A percentile compares a stretch with the other conserved stretches of the same genome.
Conservation (phyloP, 139 green algal genomes). For the Closterium sp. region DNA sequence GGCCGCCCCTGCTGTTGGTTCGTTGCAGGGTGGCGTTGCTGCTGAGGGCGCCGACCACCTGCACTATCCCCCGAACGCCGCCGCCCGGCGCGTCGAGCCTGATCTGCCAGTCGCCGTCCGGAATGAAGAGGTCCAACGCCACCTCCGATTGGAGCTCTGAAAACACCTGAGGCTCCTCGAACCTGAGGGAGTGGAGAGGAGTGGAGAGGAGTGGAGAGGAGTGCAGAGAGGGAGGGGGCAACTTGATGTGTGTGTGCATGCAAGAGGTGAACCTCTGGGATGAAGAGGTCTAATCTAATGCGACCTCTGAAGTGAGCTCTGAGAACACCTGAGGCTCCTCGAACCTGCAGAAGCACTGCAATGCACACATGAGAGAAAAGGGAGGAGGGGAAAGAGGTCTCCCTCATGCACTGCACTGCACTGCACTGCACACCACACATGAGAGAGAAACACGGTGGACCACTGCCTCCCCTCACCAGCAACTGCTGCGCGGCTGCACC, state of each 20-base stretch:
- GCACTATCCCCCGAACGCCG: not conserved
- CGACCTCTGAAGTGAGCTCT: too few species aligned
- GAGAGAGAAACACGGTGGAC: too few species aligned
- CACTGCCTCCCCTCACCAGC: constrained; percentile 8
- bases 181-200: not conserved
- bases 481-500: not conserved
- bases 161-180: too few species aligned
- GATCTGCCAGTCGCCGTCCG: constrained; percentile 4
- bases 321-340: too few species aligned
- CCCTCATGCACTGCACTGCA: too few species aligned
- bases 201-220: not conserved
- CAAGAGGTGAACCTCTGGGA: not conserved
- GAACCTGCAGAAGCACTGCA: too few species aligned
- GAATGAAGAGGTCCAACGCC: not conserved
- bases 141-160: too few species aligned
- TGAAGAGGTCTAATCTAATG: not conserved
- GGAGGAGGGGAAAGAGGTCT: too few species aligned
- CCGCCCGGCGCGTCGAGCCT: constrained; percentile 6
- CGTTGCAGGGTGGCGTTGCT: not conserved
- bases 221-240: not conserved
- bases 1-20: not conserved
- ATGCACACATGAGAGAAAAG: too few species aligned
- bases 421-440: too few species aligned
- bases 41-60: not conserved
- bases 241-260: too few species aligned